Conservation (phyloP, 768 basidiomycete species). For the Arthromyces matolae region DNA sequence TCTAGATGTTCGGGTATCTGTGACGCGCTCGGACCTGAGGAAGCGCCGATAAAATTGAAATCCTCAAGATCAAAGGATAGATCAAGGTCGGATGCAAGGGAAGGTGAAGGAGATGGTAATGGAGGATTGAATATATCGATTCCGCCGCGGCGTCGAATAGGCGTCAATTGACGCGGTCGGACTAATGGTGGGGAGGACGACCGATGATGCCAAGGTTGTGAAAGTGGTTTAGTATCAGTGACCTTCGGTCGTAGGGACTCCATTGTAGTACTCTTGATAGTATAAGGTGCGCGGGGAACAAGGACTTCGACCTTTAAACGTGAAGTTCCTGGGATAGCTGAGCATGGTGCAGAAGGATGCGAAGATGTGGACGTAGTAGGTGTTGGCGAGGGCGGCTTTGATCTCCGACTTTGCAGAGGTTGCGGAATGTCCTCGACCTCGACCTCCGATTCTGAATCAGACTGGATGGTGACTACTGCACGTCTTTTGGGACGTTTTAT, state of each 20-base stretch:
- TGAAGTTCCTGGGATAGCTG: conserved; percentile 12
- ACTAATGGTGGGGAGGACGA: conserved; percentile 28
- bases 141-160: conserved; percentile 47
- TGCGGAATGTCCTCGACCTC: conserved; percentile 15
- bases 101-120: conserved; percentile 56
- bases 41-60: conserved; percentile 31
- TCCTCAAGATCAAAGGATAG: conserved; percentile 49
- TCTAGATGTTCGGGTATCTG: conserved; percentile 50
- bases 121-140: conserved; percentile 41
- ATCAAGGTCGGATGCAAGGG: conserved; percentile 46
- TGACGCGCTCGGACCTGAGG: conserved; percentile 14
- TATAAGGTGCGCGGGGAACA: conserved; percentile 37
- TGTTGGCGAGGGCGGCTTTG: conserved; percentile 7
- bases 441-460: conserved; percentile 43
- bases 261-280: conserved; percentile 21
- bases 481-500: conserved; percentile 25
- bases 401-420: conserved; percentile 9
- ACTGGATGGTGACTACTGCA: conserved; percentile 28
- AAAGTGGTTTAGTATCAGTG: conserved; percentile 4
- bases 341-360: conserved; percentile 9
- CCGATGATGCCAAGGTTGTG: conserved; percentile 18
- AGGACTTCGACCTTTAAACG: conserved; percentile 35
- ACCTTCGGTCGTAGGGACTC: conserved; percentile 11
- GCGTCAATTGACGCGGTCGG: conserved; percentile 64
- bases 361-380: not conserved